These are phyloP conservation scores for Peronospora farinosa DNA, from an alignment of 352 stramenopile species.

Conservation along the genomic window DNA sequence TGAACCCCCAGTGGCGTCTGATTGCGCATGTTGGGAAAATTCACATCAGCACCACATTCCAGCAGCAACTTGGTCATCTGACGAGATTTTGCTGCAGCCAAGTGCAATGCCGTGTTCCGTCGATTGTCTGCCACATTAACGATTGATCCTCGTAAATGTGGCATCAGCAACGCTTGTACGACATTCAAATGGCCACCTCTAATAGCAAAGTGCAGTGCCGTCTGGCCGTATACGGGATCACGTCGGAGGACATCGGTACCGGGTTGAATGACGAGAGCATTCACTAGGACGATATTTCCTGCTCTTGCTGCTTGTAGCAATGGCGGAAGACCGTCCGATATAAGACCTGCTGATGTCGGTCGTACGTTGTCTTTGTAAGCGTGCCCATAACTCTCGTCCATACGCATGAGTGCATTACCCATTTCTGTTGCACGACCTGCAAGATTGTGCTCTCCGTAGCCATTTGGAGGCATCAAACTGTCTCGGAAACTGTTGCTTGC, in stretches of 20 bases:
- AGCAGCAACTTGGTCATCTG: constrained; percentile 59
- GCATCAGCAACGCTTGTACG: constrained; percentile 62
- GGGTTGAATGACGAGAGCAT: constrained; percentile 61
- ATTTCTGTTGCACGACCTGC: constrained; percentile 44
- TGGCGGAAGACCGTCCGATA: constrained; percentile 58
- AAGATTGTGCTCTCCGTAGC: constrained; percentile 13
- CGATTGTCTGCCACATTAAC: constrained; percentile 66
- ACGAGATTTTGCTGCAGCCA: constrained; percentile 55
- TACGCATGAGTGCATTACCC: constrained; percentile 63
- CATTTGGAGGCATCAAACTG: constrained; percentile 34
- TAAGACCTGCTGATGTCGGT: constrained; percentile 7
- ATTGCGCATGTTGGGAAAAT: constrained; percentile 65
- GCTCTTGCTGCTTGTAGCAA: constrained; percentile 54
- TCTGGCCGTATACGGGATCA: constrained; percentile 62
- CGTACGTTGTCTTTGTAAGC: constrained; percentile 28
- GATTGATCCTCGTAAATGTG: constrained; percentile 53
- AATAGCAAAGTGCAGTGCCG: constrained; percentile 64
- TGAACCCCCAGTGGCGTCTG: constrained; percentile 61
- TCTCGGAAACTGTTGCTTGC: constrained; percentile 49
- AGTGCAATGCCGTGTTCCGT: constrained; percentile 54
- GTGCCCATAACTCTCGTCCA: constrained; percentile 63
- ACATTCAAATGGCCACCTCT: constrained; percentile 56
- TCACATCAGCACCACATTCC: constrained; percentile 48
- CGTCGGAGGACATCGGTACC: constrained; percentile 62
- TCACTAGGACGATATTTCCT: constrained; percentile 59